Base-by-base conservation (phyloP, 2,329 filamentous ascomycete species). In the Nectriaceae sp. region DNA sequence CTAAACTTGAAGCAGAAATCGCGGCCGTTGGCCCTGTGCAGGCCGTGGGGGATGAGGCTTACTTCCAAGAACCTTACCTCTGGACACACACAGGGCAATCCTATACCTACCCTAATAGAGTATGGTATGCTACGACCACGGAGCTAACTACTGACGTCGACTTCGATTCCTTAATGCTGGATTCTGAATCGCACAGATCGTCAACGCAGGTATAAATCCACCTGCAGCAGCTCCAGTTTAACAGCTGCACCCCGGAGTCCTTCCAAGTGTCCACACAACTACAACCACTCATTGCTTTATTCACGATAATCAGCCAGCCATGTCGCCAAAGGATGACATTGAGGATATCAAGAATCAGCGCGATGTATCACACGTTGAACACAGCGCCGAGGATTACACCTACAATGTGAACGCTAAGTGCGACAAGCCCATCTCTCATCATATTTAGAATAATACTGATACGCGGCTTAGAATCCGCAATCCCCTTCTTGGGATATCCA, bases 351-450 rank as follows among this genome's bases (percentile, higher is more conserved):
- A 54, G 40, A 4, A n/a, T 18, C 26, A 31, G 19, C 39, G 41
- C 5, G 42, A 53, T 37, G 50, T 59, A 42, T 47, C 58, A 26
- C 53, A 64, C 39, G 46, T 55, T 5, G 55, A 55, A 16, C 47
- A 57, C 33, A 36, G 38, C 2, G 6, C 46, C 18, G 33, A 47
- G 3, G 61, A 65, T 39, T 65, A 67, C 40, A 44, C 54, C 15
- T 58, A 56, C 20, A 70, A 70, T 50, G 49, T 67, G 6, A 64
- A 68, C 18, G 65, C 65, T 8, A 68, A 60, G 66, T 63, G 38
- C 21, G 42, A 2, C 16, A 5, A 18, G 38, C 2, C 33, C 11
- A 37, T 16, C 33, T 37, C 33, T 37, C 6, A 31, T n/a, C n/a
- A n/a, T n/a, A n/a, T n/a, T n/a, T n/a, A n/a, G n/a, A n/a, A n/a